These are phyloP conservation scores for Colletotrichum ledebouriae DNA, from an alignment of 2,329 filamentous ascomycete genomes.

Conservation along the genomic window DNA sequence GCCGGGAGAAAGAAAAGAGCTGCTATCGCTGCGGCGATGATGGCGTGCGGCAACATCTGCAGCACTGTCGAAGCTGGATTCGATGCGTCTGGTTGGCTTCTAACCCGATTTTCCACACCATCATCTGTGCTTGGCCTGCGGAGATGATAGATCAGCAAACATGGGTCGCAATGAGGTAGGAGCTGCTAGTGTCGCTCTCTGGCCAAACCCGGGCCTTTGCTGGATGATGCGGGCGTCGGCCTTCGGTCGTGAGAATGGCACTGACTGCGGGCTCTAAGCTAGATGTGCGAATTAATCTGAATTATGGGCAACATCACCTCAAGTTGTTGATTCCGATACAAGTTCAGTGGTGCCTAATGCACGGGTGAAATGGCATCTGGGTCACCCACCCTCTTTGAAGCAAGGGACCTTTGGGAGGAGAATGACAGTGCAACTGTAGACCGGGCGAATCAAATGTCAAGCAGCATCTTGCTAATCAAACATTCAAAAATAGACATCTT, in stretches of 20 bases:
- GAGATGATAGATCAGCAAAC: slow-evolving; percentile 16
- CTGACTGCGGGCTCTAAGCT: neutral
- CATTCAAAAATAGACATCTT: slow-evolving; percentile 40
- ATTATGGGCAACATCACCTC: neutral
- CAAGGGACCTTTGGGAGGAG: too few species aligned
- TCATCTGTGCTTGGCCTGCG: slow-evolving; percentile 12
- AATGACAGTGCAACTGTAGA: neutral
- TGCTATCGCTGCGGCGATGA: too few species aligned
- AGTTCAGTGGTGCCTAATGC: neutral
- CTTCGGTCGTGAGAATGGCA: neutral
- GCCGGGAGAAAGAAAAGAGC: too few species aligned
- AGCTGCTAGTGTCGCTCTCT: neutral
- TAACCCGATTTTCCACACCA: slow-evolving; percentile 21
- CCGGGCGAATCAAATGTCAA: slow-evolving; percentile 19
- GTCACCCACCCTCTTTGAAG: too few species aligned
- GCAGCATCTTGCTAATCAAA: slow-evolving; percentile 34
- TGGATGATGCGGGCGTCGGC: too few species aligned
- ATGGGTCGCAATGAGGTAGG: slow-evolving; percentile 1
- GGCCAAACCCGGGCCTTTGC: too few species aligned
- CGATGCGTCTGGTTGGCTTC: slow-evolving; percentile 7
- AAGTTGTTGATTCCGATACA: neutral
- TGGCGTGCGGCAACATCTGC: slow-evolving; percentile 10
- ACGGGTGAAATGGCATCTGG: slow-evolving; percentile 7
- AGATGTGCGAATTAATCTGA: neutral
- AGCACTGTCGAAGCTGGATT: slow-evolving; percentile 33